Percentiles rank a stretch among this genome's conserved stretches.
Evolutionary conservation across 2,329 filamentous ascomycete genomes (phyloP).

Genomic region (Aspergillus fumigatus): DNA sequence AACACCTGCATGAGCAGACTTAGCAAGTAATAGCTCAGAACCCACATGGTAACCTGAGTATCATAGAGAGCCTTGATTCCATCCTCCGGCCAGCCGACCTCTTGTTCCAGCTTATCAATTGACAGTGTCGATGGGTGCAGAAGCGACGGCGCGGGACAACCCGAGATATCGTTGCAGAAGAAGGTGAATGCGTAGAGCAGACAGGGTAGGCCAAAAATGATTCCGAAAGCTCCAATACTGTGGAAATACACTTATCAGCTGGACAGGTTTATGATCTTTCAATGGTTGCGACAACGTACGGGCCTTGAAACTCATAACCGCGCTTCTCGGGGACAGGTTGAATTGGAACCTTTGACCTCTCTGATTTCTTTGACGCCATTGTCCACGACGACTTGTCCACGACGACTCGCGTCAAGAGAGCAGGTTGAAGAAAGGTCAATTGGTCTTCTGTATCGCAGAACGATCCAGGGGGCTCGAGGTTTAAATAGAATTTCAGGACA

Average conservation of each 20-base stretch:
- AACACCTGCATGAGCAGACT: slow-evolving; percentile 70
- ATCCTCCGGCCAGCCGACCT: slow-evolving; percentile 73
- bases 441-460: not conserved
- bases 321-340: slow-evolving; percentile 38
- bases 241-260: slow-evolving; percentile 11
- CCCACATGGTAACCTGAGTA: slow-evolving; percentile 63
- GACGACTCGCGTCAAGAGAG: not conserved
- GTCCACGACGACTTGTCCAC: slow-evolving; percentile 2
- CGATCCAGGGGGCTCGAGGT: not conserved
- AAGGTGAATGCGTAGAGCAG: slow-evolving; percentile 77
- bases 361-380: slow-evolving; percentile 32
- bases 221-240: slow-evolving; percentile 70
- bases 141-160: slow-evolving; percentile 81
- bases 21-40: slow-evolving; percentile 72
- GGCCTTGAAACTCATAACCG: slow-evolving; percentile 46
- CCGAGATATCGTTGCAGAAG: slow-evolving; percentile 85
- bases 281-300: slow-evolving; percentile 31
- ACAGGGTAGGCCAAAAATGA: slow-evolving; percentile 75
- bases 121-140: slow-evolving; percentile 68
- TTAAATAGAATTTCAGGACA: not conserved
- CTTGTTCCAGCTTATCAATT: slow-evolving; percentile 67
- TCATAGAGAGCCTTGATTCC: slow-evolving; percentile 69
- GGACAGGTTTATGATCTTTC: not conserved
- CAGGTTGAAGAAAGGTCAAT: not conserved
- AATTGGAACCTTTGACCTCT: slow-evolving; percentile 27